Conservation (phyloP, 352 stramenopile species). For the Phytophthora ramorum region DNA sequence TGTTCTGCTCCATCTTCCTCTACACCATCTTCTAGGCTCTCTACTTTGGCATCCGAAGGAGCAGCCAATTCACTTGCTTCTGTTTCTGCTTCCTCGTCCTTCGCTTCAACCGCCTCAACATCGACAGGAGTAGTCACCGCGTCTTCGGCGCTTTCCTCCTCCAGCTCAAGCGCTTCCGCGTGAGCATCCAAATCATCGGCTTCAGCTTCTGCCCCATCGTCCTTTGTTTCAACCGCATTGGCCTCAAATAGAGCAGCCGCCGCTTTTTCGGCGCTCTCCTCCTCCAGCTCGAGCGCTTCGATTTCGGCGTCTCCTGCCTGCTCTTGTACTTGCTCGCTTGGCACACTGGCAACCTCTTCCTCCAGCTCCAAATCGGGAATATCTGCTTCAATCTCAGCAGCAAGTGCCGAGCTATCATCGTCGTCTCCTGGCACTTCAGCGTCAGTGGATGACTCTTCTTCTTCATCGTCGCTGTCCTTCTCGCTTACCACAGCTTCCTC, state of each 20-base stretch:
- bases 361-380: conserved; percentile 10
- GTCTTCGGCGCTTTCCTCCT: conserved; percentile 9
- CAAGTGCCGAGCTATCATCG: conserved; percentile 1
- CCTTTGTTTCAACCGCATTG: neutral
- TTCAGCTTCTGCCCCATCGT: neutral
- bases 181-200: neutral
- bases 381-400: conserved; percentile 3
- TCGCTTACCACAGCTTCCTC: neutral
- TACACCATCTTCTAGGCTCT: neutral
- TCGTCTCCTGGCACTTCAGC: neutral
- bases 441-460: neutral
- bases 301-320: conserved; percentile 1
- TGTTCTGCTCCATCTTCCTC: conserved; percentile 18
- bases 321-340: neutral
- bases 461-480: neutral
- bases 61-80: too few relatives aligned
- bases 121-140: neutral
- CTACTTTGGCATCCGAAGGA: conserved; percentile 3
- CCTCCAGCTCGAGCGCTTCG: conserved; percentile 1
- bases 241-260: neutral
- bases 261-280: conserved; percentile 4
- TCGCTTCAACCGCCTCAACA: too few relatives aligned
- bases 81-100: too few relatives aligned
- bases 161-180: neutral
- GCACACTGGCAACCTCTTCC: neutral